Evolutionary conservation across 305 asterid genomes (phyloP).

Genomic region (Solanum hybrid): DNA sequence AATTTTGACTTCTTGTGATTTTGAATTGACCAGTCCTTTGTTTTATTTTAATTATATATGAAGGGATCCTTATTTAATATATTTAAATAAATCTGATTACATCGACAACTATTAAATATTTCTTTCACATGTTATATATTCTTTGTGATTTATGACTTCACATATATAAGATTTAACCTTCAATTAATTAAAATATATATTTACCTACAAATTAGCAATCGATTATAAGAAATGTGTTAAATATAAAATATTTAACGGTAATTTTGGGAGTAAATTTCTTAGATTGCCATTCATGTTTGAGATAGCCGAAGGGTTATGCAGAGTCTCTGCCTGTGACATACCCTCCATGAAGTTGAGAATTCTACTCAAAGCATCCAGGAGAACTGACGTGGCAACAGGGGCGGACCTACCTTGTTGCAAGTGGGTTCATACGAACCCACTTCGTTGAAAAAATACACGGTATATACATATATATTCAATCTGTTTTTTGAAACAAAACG

Average conservation of each 20-base stretch:
- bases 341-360: not conserved
- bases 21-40: not conserved
- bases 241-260: not conserved
- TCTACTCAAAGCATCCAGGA: not conserved
- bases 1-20: not conserved
- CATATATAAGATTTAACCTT: not conserved
- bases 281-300: not conserved
- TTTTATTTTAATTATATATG: not conserved
- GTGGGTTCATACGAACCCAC: too few relatives aligned
- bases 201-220: not conserved
- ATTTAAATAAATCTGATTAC: not conserved
- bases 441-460: too few relatives aligned
- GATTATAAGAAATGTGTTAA: not conserved
- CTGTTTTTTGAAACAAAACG: too few relatives aligned
- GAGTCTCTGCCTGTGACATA: not conserved
- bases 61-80: not conserved
- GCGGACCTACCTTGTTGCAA: too few relatives aligned
- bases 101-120: not conserved
- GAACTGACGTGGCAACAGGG: not conserved
- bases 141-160: not conserved
- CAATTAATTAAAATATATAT: not conserved
- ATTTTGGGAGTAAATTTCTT: not conserved
- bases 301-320: not conserved
- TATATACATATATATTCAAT: too few relatives aligned
- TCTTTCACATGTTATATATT: not conserved